Base-by-base conservation (phyloP, 768 basidiomycete genomes). In the Steccherinum ochraceum region DNA sequence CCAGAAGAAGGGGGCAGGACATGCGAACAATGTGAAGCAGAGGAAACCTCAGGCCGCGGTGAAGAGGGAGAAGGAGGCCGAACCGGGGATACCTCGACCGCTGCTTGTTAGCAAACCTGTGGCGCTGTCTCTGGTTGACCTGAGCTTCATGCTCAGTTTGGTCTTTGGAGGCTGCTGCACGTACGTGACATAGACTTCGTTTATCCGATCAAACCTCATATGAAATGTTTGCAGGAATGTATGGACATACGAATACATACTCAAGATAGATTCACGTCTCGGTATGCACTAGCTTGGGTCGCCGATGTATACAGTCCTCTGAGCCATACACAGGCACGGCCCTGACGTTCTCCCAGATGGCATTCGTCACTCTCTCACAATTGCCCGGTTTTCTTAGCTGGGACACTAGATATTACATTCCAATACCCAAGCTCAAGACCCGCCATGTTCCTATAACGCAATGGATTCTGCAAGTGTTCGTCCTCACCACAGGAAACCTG, bases 161-260 rank as follows among this genome's bases (percentile, higher is more conserved):
- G 81, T 92, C 3, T 77, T 91, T 56, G 89, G 89, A 20, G 89
- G 90, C 18, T 93, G 90, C 60, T 93, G 90, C 76, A 73, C 83
- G 84, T 76, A n/a, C 23, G 26, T 46, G 27, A 23, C 45, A 39
- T 44, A 41, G n/a, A n/a, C n/a, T 40, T 3, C 25, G 27, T 40
- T 18, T 42, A 26, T 45, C 21, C 11, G 25, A 45, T 50, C 18
- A 45, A 21, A 16, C 25, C 7, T 26, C 45, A n/a, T 21, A 12
- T 35, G 3, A 11, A 35, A 10, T 4, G 24, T 41, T 16, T 48
- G 21, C 55, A 87, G 85, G 21, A 91, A 91, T 64, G 88, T 89
- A 7, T 83, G 82, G 77, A 74, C 84, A 2, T 84, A 88, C 59
- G 89, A 91, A 63, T 77, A 83, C 46, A 67, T 93, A 18, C 73